phyloP scores from a whole-genome alignment of 768 basidiomycete species.

The Saitozyma sp. region DNA sequence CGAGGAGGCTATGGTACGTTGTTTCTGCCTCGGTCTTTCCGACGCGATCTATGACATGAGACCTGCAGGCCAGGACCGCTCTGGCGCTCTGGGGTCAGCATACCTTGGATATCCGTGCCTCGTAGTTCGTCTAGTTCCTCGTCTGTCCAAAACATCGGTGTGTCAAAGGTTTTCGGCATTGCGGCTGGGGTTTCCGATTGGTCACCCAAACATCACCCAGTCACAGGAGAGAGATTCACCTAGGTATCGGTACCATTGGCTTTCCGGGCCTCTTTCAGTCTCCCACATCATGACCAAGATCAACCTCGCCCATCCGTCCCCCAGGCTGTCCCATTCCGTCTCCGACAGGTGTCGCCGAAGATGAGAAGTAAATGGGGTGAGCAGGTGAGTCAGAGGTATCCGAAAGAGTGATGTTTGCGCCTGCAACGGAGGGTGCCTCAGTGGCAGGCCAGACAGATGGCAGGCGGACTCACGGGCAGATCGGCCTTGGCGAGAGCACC shows the following conservation, averaged over 20 bases:
- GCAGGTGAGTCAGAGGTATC: conserved; percentile 72
- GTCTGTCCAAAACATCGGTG: conserved; percentile 90
- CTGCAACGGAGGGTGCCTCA: conserved; percentile 54
- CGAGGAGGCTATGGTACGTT: conserved; percentile 66
- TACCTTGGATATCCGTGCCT: conserved; percentile 85
- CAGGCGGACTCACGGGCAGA: conserved; percentile 61
- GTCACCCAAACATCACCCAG: neutral
- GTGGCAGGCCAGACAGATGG: neutral
- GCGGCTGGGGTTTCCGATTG: conserved; percentile 55
- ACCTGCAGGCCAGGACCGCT: neutral
- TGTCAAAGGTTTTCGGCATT: conserved; percentile 73
- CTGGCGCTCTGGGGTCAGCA: conserved; percentile 10
- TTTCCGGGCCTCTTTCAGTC: conserved; percentile 62
- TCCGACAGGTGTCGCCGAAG: conserved; percentile 65
- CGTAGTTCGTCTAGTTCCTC: conserved; percentile 70
- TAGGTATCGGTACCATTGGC: conserved; percentile 73
- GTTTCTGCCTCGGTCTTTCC: conserved; percentile 78
- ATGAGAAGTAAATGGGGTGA: conserved; percentile 74
- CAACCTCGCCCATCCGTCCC: conserved; percentile 78
- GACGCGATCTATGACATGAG: conserved; percentile 66
- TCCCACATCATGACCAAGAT: conserved; percentile 99
- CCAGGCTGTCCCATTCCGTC: conserved; percentile 67
- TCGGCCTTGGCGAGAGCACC: conserved; percentile 73
- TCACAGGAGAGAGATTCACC: conserved; percentile 55
- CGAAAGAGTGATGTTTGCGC: conserved; percentile 74